A percentile compares a stretch with the other conserved stretches of the same genome.
These are phyloP conservation scores for Trypanosoma melophagium DNA, from an alignment of 208 protist genomes.

Conservation along the genomic window DNA sequence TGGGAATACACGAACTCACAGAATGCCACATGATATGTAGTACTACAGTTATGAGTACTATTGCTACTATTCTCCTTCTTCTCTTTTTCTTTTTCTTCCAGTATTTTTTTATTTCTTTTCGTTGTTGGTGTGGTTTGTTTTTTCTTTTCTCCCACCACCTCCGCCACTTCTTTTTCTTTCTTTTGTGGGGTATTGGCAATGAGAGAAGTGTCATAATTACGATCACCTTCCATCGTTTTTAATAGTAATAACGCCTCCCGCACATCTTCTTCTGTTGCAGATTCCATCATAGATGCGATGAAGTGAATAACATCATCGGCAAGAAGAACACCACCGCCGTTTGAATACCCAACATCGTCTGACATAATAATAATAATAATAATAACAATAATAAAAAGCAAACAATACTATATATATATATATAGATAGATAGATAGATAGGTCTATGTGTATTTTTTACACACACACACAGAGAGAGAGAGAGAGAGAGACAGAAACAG, in stretches of 20 bases:
- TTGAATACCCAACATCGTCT: not conserved
- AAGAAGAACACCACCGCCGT: constrained; percentile 17
- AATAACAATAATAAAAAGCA: not conserved
- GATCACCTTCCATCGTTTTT: not conserved
- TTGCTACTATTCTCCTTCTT: not conserved
- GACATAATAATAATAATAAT: constrained; percentile 6
- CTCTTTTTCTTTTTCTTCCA: not conserved
- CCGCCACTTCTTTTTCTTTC: not conserved
- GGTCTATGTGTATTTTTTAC: too few species aligned
- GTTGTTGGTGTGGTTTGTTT: not conserved
- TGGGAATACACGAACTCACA: constrained; percentile 17
- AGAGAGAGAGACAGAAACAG: too few species aligned
- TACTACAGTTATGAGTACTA: not conserved
- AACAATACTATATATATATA: too few species aligned
- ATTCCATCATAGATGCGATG: constrained; percentile 51
- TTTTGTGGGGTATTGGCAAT: not conserved
- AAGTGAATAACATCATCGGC: constrained; percentile 62
- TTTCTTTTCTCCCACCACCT: not conserved
- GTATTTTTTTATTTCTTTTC: too few species aligned
- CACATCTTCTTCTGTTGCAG: constrained; percentile 49
- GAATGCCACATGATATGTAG: constrained; percentile 9
- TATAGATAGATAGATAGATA: too few species aligned
- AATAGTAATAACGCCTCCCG: constrained; percentile 38
- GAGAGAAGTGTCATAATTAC: not conserved
- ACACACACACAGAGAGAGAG: too few species aligned